A percentile compares a stretch with the other conserved stretches of the same genome.
phyloP scores from a whole-genome alignment of 1,284 basidiomycete species.

The Leccinum variabile region DNA sequence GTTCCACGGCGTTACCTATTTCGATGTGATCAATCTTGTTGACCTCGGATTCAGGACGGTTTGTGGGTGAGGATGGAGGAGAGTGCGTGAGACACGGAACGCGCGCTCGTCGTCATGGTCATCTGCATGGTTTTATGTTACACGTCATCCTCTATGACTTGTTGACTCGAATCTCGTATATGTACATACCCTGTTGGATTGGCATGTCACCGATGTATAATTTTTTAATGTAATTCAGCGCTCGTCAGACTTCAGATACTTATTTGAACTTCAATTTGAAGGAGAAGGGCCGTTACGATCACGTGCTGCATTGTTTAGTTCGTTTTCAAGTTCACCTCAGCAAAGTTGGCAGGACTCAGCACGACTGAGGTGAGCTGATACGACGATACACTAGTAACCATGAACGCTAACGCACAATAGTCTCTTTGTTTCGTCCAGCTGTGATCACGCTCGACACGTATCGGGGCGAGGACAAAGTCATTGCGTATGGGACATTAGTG shows the following conservation, averaged over 20 bases:
- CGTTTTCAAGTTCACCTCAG: too few relatives aligned
- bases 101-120: not conserved
- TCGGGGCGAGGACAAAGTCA: too few relatives aligned
- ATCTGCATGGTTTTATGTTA: not conserved
- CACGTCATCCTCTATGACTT: not conserved
- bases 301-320: too few relatives aligned
- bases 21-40: not conserved
- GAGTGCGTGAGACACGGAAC: not conserved
- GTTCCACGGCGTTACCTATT: too few relatives aligned
- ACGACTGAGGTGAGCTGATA: too few relatives aligned
- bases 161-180: not conserved
- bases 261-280: too few relatives aligned
- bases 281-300: too few relatives aligned
- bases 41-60: conserved; percentile 13
- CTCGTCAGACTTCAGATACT: not conserved
- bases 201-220: not conserved
- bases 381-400: too few relatives aligned
- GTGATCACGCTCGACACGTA: too few relatives aligned
- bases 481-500: not conserved
- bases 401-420: too few relatives aligned
- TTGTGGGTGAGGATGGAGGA: conserved; percentile 23
- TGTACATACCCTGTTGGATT: not conserved
- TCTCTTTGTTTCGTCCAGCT: too few relatives aligned
- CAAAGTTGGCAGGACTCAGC: too few relatives aligned
- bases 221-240: not conserved